Evolutionary conservation across 1,139 yeast species (phyloP), one percentile per base, ranked within the genome.

Genomic region (Zygoascus meyerae): DNA sequence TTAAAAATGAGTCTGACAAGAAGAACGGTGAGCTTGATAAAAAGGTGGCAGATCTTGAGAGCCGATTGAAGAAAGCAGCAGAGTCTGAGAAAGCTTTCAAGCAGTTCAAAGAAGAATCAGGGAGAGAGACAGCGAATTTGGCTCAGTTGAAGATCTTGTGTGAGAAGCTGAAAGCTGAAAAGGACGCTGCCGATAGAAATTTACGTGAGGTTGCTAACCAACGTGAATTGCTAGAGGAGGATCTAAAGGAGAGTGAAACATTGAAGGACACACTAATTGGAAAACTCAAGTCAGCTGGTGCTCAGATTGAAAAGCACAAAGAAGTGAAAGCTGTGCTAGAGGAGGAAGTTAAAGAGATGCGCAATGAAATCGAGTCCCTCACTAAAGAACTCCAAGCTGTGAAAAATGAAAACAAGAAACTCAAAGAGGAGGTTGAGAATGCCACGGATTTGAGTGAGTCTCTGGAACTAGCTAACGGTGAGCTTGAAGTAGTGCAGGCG

Each of bases 1-100:
- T 79, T 32, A 81, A 81, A 50, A 77, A 74, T 2, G 75, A 75
- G 0, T 57, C 74, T 1, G 83, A 79, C 43, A 70, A 70, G 39
- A 68, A 67, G 11, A 62, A 76, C 54, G 72, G 63, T 52, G 61
- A 44, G 9, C 46, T 56, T 6, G 52, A 54, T 42, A 55, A 54
- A 29, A 53, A 62, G 42, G 41, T 54, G 12, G 55, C 54, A 6
- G 62, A 54, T 15, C 51, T 55, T 16, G 52, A 51, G 37, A 56
- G 54, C 41, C 42, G 49, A 15, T 47, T 61, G 37, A 55, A 52
- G 8, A 58, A 55, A 40, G 31, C 47, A 1, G 42, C 46, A 1
- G 45, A 45, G 2, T 29, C 14, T 3, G 48, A 46, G 32, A 31
- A 34, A 14, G 62, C 61, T 28, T 15, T 55, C 7, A 46, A 50